These are phyloP conservation scores for Wallemia ichthyophaga DNA, from an alignment of 1,284 basidiomycete species.

Conservation along the genomic window DNA sequence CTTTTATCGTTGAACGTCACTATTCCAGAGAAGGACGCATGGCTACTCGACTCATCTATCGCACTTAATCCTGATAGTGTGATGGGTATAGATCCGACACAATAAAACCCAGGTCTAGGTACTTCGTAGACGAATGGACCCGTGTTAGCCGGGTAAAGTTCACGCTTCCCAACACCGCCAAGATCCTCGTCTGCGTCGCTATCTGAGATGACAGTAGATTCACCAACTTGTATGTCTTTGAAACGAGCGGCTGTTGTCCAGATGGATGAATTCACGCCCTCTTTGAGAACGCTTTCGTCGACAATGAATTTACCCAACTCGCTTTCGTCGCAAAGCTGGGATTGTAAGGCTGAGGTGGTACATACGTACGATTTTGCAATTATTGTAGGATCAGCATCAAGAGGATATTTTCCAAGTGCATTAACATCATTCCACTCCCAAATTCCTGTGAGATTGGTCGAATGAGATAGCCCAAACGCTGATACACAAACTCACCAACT, in stretches of 20 bases:
- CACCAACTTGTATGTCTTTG: neutral
- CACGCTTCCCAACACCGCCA: neutral
- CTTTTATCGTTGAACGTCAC: neutral
- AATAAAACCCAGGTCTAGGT: neutral
- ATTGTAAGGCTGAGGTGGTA: neutral
- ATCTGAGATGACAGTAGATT: neutral
- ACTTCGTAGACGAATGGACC: neutral
- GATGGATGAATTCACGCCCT: neutral
- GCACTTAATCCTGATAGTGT: neutral
- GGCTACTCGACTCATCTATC: neutral
- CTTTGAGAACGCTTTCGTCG: neutral
- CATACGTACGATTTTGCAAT: conserved; percentile 1
- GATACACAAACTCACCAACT: neutral
- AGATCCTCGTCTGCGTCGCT: neutral
- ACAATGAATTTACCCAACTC: neutral
- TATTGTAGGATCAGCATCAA: neutral
- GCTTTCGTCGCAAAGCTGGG: neutral
- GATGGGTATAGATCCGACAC: neutral
- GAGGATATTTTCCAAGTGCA: neutral
- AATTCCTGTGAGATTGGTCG: neutral
- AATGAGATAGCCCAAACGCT: too few species aligned
- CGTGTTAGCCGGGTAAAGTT: neutral
- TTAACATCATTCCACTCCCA: neutral
- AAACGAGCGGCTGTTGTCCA: neutral
- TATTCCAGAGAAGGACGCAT: neutral